phyloP scores from a whole-genome alignment of 139 green algal genomes.

The Edaphochlamys debaryana region DNA sequence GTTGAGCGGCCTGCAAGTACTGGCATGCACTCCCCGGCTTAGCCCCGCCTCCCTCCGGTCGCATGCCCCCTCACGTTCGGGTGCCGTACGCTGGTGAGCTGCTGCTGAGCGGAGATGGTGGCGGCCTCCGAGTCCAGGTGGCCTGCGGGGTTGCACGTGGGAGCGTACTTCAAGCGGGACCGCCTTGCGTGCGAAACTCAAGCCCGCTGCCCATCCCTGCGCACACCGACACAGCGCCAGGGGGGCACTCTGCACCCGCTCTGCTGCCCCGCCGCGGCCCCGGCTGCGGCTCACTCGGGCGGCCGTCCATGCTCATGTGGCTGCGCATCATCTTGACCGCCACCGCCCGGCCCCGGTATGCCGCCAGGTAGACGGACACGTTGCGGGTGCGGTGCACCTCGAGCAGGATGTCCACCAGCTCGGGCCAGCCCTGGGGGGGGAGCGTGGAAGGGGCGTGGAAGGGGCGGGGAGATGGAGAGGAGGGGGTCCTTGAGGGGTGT shows the following conservation, averaged over 20 bases:
- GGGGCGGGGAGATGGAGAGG: too few relatives aligned
- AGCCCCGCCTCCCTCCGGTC: too few relatives aligned
- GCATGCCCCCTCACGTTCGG: conserved; percentile 16
- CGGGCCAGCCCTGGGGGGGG: conserved; percentile 47
- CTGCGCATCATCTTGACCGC: conserved; percentile 38
- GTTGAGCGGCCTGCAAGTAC: too few relatives aligned
- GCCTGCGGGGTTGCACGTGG: conserved; percentile 13
- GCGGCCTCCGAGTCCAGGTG: conserved; percentile 34
- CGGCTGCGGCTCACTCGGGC: conserved; percentile 12
- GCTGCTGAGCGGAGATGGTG: conserved; percentile 27
- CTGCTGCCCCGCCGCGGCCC: neutral
- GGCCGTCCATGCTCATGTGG: conserved; percentile 32
- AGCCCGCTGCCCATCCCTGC: neutral
- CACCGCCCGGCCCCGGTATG: conserved; percentile 24
- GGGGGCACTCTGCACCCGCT: neutral
- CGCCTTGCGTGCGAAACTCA: too few relatives aligned
- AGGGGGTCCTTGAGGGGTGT: too few relatives aligned
- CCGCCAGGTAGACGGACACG: conserved; percentile 44
- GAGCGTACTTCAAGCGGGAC: too few relatives aligned
- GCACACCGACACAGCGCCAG: too few relatives aligned
- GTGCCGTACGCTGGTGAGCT: conserved; percentile 10
- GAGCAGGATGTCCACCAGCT: conserved; percentile 52
- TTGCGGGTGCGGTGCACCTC: conserved; percentile 48
- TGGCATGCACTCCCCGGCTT: too few relatives aligned
- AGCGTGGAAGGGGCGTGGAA: too few relatives aligned